A percentile compares a stretch with the other conserved stretches of the same genome.
Evolutionary conservation across 805 yeast genomes (phyloP).

Genomic region (Zygotorulaspora florentina): DNA sequence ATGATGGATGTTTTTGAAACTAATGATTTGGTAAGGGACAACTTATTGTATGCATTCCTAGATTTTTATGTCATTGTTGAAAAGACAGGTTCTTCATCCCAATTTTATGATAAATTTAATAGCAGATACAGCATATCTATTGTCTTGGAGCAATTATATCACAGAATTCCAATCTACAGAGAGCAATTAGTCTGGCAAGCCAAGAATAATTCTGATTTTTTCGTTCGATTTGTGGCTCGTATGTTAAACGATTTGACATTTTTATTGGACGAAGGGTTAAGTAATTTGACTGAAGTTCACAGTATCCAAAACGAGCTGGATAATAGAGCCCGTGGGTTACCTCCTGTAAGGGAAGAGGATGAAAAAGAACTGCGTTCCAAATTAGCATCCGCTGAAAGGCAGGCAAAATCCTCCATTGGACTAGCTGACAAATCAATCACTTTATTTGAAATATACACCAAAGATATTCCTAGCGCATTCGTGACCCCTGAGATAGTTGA

Average conservation of each 20-base stretch:
- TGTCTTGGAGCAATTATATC: constrained; percentile 79
- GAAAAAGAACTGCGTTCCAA: constrained; percentile 58
- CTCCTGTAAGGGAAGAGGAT: constrained; percentile 43
- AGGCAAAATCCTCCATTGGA: constrained; percentile 77
- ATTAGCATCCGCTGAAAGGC: constrained; percentile 61
- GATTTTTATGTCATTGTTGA: constrained; percentile 93
- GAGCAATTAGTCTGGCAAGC: constrained; percentile 67
- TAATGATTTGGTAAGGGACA: constrained; percentile 56
- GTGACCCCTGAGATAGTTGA: constrained; percentile 86
- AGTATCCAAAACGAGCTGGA: constrained; percentile 62
- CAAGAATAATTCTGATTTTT: constrained; percentile 67
- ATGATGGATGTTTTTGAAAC: constrained; percentile 62
- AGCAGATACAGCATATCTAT: constrained; percentile 81
- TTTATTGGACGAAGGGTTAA: constrained; percentile 83
- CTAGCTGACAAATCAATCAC: constrained; percentile 78
- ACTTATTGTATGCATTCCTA: constrained; percentile 75
- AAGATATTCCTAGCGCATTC: constrained; percentile 83
- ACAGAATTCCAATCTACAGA: constrained; percentile 58
- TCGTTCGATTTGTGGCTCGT: constrained; percentile 87
- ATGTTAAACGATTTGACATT: constrained; percentile 93
- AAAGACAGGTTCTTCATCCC: constrained; percentile 91
- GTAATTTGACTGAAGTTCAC: constrained; percentile 75
- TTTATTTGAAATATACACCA: constrained; percentile 74
- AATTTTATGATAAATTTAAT: constrained; percentile 94
- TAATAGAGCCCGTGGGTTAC: constrained; percentile 40